Evolutionary conservation across 2,329 filamentous ascomycete genomes (phyloP), one percentile per base, ranked within the genome.

Genomic region (Byssothecium circinans): DNA sequence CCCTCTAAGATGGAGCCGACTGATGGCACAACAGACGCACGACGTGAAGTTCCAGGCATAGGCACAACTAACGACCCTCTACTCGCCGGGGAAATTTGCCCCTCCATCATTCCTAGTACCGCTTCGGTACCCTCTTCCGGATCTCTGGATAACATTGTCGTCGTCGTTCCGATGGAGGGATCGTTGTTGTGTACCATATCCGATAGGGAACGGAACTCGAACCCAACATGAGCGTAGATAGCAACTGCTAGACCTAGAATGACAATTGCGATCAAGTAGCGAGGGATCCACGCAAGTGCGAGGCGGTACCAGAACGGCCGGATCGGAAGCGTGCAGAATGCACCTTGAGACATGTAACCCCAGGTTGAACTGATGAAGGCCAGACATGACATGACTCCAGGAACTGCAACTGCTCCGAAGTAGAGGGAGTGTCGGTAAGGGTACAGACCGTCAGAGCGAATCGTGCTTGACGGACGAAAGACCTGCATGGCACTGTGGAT

Each of bases 401-500:
- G 86, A 4, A 87, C 68, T 1, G 81, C 51, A 14, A 84, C 63
- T 66, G 82, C 87, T 23, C 76, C 59, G 14, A 70, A 61, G 54
- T 86, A 87, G 4, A 87, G 82, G 19, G 75, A 72, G 17, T 79
- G 74, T 3, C 87, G 81, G 53, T 85, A 86, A 2, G 81, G 83
- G 62, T 88, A 88, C 0, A 92, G 76, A 0, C 87, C 87, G 37
- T 83, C 81, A 50, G 81, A 75, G 2, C 81, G 78, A 38, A 49
- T 62, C 37, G 34, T 60, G 12, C 61, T 61, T 2, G 63, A 62
- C 0, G 83, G 82, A 18, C 80, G 78, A 56, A 90, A 84, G 43
- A 92, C 85, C 67, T 87, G 88, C 10, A 90, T 71, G 2, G 81
- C 82, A 41, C 85, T 87, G 64, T 92, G 88, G 8, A 89, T 63